A percentile compares a stretch with the other conserved stretches of the same genome.
These are phyloP conservation scores for Mortierella claussenii DNA, from an alignment of 192 early-diverging fungal genomes.

Conservation along the genomic window DNA sequence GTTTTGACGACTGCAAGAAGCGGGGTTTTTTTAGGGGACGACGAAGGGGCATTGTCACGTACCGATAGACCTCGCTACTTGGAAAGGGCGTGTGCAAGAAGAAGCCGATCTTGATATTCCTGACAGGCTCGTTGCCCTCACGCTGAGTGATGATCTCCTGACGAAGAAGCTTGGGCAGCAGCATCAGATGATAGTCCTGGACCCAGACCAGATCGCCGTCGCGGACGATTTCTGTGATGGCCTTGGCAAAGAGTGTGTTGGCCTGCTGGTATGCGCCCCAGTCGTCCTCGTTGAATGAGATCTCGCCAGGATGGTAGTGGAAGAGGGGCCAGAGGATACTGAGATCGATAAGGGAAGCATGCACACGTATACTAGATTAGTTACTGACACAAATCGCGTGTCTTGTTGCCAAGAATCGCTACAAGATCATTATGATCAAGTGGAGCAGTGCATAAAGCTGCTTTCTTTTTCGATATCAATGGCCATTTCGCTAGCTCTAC, in stretches of 20 bases:
- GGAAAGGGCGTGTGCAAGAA: constrained; percentile 99
- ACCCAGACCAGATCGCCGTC: constrained; percentile 93
- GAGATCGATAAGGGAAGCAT: background rate
- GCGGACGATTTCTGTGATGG: constrained; percentile 83
- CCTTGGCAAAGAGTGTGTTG: constrained; percentile 94
- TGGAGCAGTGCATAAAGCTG: too few relatives aligned
- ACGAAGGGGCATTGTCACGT: constrained; percentile 6
- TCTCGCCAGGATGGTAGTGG: constrained; percentile 99
- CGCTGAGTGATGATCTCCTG: constrained; percentile 63
- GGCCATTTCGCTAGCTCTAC: too few relatives aligned
- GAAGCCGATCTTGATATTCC: constrained; percentile 95
- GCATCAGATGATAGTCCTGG: constrained; percentile 99
- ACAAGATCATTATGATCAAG: too few relatives aligned
- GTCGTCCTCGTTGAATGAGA: constrained; percentile 92
- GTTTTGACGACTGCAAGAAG: background rate
- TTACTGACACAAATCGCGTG: too few relatives aligned
- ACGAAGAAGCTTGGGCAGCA: constrained; percentile 89
- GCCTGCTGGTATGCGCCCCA: constrained; percentile 96
- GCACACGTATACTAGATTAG: background rate
- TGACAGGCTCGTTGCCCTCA: constrained; percentile 47
- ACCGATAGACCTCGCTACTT: constrained; percentile 95
- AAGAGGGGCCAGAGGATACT: constrained; percentile 99
- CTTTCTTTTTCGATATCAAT: too few relatives aligned
- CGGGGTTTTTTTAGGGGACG: background rate
- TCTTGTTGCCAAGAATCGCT: too few relatives aligned